Evolutionary conservation across 768 basidiomycete species (phyloP).

Genomic region (Podaxis sp.): DNA sequence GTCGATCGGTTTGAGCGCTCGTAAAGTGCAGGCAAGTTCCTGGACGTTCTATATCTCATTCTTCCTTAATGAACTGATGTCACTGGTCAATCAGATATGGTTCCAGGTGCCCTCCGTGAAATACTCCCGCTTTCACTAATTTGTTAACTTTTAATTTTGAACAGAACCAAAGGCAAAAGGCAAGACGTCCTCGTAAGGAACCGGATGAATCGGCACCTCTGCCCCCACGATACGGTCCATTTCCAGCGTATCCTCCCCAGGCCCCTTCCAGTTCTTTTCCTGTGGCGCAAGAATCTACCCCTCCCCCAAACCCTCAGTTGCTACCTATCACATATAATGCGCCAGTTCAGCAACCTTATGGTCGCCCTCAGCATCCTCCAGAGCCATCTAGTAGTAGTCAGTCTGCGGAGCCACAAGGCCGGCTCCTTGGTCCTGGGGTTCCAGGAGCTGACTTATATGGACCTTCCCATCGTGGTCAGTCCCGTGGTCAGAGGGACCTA

Average conservation of each 20-base stretch:
- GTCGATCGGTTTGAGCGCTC: slow-evolving; percentile 82
- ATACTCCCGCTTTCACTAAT: slow-evolving; percentile 17
- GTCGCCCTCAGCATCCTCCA: slow-evolving; percentile 16
- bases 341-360: slow-evolving; percentile 12
- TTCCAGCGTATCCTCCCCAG: slow-evolving; percentile 28
- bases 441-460: slow-evolving; percentile 31
- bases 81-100: slow-evolving; percentile 61
- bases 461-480: slow-evolving; percentile 6
- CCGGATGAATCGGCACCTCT: slow-evolving; percentile 46
- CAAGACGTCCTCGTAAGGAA: slow-evolving; percentile 67
- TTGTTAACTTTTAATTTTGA: slow-evolving; percentile 18
- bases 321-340: slow-evolving; percentile 7
- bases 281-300: not conserved
- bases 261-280: slow-evolving; percentile 10
- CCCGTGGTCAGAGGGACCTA: slow-evolving; percentile 4
- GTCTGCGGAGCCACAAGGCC: slow-evolving; percentile 29
- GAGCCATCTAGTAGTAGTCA: slow-evolving; percentile 23
- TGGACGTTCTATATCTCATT: not conserved
- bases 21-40: slow-evolving; percentile 79
- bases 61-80: slow-evolving; percentile 13
- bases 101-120: slow-evolving; percentile 57
- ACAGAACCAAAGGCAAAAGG: slow-evolving; percentile 87
- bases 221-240: slow-evolving; percentile 62
- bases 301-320: slow-evolving; percentile 5
- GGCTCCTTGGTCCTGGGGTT: slow-evolving; percentile 53